Evolutionary conservation across 345 rosid genomes (phyloP).

Genomic region (Geranium brycei): DNA sequence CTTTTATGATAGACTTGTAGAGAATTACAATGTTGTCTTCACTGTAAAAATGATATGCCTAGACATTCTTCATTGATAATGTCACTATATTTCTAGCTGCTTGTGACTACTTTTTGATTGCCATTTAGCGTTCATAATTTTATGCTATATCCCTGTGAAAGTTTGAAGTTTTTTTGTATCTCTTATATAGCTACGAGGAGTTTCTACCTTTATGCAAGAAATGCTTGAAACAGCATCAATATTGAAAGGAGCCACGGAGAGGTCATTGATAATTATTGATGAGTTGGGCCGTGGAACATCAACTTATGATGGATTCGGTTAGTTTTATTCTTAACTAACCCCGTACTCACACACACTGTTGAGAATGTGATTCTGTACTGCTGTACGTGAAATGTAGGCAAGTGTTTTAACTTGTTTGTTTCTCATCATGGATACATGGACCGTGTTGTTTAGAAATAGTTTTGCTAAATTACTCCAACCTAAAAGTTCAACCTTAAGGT

Average conservation of each 20-base stretch:
- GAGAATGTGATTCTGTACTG: neutral
- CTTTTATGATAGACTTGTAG: no score
- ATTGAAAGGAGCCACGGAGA: conserved; percentile 82
- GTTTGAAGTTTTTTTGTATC: conserved; percentile 2
- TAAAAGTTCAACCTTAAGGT: no score
- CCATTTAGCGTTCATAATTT: neutral
- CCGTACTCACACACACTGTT: neutral
- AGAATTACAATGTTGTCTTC: no score
- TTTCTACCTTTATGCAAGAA: conserved; percentile 99
- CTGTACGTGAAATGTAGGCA: no score
- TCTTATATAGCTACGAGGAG: conserved; percentile 61
- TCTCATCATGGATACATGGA: no score
- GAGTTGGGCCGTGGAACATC: conserved; percentile 98
- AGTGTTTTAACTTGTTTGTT: no score
- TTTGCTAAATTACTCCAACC: no score
- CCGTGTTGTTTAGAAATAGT: no score
- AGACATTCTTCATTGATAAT: neutral
- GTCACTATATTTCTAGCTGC: neutral
- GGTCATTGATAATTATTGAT: conserved; percentile 82
- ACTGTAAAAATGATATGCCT: no score
- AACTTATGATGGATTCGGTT: conserved; percentile 97
- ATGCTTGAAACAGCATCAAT: conserved; percentile 99
- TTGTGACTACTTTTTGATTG: neutral
- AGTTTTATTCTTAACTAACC: conserved; percentile 13
- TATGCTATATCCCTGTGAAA: neutral